A percentile compares a stretch with the other conserved stretches of the same genome.
These are phyloP conservation scores for Trichoderma sp. DNA, from an alignment of 2,329 filamentous ascomycete species.

Conservation along the genomic window DNA sequence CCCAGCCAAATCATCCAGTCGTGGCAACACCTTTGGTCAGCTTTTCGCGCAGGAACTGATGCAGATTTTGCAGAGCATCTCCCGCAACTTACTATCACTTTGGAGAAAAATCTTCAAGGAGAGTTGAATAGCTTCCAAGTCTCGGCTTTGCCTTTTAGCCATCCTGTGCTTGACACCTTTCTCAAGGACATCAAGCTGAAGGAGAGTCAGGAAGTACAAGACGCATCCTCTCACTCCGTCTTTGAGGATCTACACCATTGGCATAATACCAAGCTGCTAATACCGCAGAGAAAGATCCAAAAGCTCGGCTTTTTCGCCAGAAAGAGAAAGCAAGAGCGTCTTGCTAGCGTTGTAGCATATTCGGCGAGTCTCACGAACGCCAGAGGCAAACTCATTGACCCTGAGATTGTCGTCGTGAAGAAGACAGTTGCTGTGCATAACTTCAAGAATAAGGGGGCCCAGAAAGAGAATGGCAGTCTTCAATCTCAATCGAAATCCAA, in stretches of 20 bases:
- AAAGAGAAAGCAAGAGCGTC: constrained; percentile 62
- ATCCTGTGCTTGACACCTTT: constrained; percentile 48
- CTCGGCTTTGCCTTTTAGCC: constrained; percentile 47
- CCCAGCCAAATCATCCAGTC: neutral
- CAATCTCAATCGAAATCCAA: constrained; percentile 23
- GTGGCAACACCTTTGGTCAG: constrained; percentile 1
- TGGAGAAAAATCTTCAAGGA: neutral
- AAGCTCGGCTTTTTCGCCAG: constrained; percentile 35
- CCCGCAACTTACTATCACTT: neutral
- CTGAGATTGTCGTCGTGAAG: constrained; percentile 59
- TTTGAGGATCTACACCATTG: constrained; percentile 58
- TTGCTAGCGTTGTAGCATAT: constrained; percentile 68
- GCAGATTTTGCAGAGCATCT: neutral
- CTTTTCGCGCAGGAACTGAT: neutral
- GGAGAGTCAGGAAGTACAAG: constrained; percentile 25
- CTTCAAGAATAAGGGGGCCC: neutral
- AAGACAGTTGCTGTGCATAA: constrained; percentile 21
- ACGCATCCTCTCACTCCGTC: constrained; percentile 33
- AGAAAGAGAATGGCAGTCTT: constrained; percentile 18
- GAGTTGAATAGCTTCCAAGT: neutral
- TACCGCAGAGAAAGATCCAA: constrained; percentile 32
- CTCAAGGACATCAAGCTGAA: constrained; percentile 45
- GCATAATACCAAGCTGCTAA: constrained; percentile 59
- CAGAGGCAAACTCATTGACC: constrained; percentile 62
- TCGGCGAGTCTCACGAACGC: constrained; percentile 69